A percentile compares a stretch with the other conserved stretches of the same genome.
phyloP scores from a whole-genome alignment of 2,329 filamentous ascomycete species.

The Zalaria obscura region DNA sequence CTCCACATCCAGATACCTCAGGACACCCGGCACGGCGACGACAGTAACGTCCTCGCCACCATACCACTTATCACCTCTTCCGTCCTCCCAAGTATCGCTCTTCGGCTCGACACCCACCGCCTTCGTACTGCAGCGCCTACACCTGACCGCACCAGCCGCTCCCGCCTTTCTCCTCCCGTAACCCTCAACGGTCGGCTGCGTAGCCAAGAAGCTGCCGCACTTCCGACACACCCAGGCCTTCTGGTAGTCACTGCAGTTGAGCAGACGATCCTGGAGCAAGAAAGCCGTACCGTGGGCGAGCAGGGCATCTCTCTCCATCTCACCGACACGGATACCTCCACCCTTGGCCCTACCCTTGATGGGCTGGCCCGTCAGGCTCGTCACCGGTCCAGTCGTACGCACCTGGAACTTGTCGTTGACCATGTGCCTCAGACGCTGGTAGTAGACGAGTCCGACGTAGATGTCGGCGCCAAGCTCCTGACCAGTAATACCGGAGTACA shows the following conservation, averaged over 20 bases:
- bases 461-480: slow-evolving; percentile 90
- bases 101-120: slow-evolving; percentile 14
- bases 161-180: slow-evolving; percentile 17
- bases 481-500: slow-evolving; percentile 95
- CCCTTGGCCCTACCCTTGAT: slow-evolving; percentile 95
- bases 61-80: slow-evolving; percentile 66
- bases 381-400: slow-evolving; percentile 85
- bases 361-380: slow-evolving; percentile 80
- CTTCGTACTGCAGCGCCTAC: slow-evolving; percentile 20
- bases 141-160: slow-evolving; percentile 14
- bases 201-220: slow-evolving; percentile 84
- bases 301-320: slow-evolving; percentile 96
- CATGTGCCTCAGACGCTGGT: slow-evolving; percentile 97
- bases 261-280: slow-evolving; percentile 81
- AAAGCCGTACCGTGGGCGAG: slow-evolving; percentile 93
- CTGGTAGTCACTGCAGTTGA: slow-evolving; percentile 94
- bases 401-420: slow-evolving; percentile 99
- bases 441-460: slow-evolving; percentile 94
- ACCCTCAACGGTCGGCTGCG: slow-evolving; percentile 56
- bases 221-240: slow-evolving; percentile 77
- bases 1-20: slow-evolving; percentile 90
- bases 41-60: slow-evolving; percentile 84
- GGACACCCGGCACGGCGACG: slow-evolving; percentile 81
- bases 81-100: slow-evolving; percentile 76
- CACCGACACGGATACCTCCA: slow-evolving; percentile 95